Conservation (phyloP, 805 yeast species). For the Jamesozyma spencerorum region DNA sequence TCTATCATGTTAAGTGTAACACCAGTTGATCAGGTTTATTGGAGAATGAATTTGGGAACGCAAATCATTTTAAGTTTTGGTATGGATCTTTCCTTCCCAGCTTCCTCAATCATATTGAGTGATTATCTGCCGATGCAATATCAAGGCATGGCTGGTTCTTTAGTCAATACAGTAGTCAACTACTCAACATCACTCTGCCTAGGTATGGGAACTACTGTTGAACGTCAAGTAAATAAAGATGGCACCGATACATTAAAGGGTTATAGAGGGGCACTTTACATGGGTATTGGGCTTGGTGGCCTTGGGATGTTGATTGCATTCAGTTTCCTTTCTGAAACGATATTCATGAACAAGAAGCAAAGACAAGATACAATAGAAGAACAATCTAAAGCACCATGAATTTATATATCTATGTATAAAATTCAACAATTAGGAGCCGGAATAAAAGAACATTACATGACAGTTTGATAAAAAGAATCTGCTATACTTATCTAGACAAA, state of each 20-base stretch:
- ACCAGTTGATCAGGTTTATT: conserved; percentile 52
- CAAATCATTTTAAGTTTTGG: conserved; percentile 54
- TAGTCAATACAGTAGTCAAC: conserved; percentile 60
- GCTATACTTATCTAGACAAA: too few relatives aligned
- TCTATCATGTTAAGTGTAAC: conserved; percentile 42
- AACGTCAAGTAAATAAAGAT: conserved; percentile 31
- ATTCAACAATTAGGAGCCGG: too few relatives aligned
- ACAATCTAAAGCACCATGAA: too few relatives aligned
- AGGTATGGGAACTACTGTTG: conserved; percentile 64
- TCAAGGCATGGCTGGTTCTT: conserved; percentile 73
- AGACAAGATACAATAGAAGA: too few relatives aligned
- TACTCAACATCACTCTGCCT: conserved; percentile 60
- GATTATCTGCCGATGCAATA: conserved; percentile 49
- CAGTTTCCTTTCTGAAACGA: conserved; percentile 8
- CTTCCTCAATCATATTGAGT: conserved; percentile 55
- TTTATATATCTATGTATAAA: too few relatives aligned
- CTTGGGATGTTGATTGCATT: conserved; percentile 13
- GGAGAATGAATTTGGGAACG: conserved; percentile 47
- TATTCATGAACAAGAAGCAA: conserved; percentile 2
- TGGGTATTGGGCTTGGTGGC: conserved; percentile 49
- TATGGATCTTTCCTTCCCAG: conserved; percentile 72
- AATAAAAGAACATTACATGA: too few relatives aligned
- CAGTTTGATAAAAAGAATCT: too few relatives aligned
- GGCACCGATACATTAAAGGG: conserved; percentile 30
- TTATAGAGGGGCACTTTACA: conserved; percentile 47